These are phyloP conservation scores for Trichoderma sp. DNA, from an alignment of 2,329 filamentous ascomycete species.

Conservation along the genomic window DNA sequence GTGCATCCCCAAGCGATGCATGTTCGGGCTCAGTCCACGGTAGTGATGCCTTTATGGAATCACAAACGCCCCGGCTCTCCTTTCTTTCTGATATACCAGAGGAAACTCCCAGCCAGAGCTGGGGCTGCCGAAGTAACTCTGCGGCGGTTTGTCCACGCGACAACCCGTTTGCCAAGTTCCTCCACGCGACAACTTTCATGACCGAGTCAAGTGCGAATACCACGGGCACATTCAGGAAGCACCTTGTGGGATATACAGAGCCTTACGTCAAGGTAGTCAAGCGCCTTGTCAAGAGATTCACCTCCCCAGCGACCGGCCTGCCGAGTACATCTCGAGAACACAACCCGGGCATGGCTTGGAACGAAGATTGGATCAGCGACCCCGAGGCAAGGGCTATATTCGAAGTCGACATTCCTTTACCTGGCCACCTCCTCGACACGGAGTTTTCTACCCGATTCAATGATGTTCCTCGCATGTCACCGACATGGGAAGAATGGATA, in stretches of 20 bases:
- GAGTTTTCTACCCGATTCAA: not conserved
- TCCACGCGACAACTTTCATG: constrained; percentile 36
- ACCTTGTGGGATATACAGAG: constrained; percentile 33
- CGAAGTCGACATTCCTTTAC: not conserved
- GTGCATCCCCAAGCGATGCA: not conserved
- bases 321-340: constrained; percentile 28
- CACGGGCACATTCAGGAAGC: constrained; percentile 34
- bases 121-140: not conserved
- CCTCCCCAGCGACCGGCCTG: constrained; percentile 29
- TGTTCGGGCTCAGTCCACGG: not conserved
- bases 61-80: not conserved
- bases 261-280: constrained; percentile 38
- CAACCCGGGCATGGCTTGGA: constrained; percentile 20
- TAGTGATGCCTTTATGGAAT: not conserved
- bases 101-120: not conserved
- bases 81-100: not conserved
- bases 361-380: constrained; percentile 31
- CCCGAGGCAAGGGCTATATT: constrained; percentile 20
- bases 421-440: not conserved
- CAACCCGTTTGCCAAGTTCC: constrained; percentile 27
- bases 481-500: not conserved
- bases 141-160: not conserved
- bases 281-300: constrained; percentile 39
- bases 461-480: not conserved
- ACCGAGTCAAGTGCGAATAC: constrained; percentile 40